These are phyloP conservation scores for Ophiostoma perfectum DNA, from an alignment of 2,329 filamentous ascomycete genomes.

Conservation along the genomic window DNA sequence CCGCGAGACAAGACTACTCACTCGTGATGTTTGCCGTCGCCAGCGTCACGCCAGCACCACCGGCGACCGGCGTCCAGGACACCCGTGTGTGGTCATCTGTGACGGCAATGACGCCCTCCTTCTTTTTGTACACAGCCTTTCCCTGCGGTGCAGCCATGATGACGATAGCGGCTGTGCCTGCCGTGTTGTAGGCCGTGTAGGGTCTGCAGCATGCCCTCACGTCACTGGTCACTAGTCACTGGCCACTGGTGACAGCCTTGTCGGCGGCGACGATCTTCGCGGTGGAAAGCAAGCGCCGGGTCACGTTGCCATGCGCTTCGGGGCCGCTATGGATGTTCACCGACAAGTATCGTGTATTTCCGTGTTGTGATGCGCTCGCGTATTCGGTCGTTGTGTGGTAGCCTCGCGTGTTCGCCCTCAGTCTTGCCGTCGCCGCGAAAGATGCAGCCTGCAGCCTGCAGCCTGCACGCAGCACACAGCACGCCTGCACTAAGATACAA, in stretches of 20 bases:
- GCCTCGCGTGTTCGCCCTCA: slow-evolving; percentile 4
- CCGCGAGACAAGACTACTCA: slow-evolving; percentile 39
- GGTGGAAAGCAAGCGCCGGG: not conserved
- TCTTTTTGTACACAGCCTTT: slow-evolving; percentile 84
- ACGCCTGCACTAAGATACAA: not conserved
- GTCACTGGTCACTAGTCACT: not conserved
- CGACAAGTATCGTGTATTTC: not conserved
- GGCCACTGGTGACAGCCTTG: not conserved
- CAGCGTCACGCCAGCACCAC: slow-evolving; percentile 62
- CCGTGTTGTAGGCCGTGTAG: not conserved
- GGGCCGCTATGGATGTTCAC: not conserved
- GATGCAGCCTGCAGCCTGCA: not conserved
- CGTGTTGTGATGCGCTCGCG: not conserved
- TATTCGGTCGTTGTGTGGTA: not conserved
- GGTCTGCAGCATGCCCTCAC: not conserved
- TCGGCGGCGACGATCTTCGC: slow-evolving; percentile 5
- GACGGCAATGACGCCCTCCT: slow-evolving; percentile 77
- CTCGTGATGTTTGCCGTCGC: slow-evolving; percentile 74
- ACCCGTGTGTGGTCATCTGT: slow-evolving; percentile 67
- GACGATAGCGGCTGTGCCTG: not conserved
- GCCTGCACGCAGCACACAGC: not conserved
- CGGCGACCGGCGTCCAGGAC: slow-evolving; percentile 67
- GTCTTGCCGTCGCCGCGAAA: not conserved
- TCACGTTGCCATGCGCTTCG: not conserved
- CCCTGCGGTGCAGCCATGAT: slow-evolving; percentile 57